phyloP scores from a whole-genome alignment of 2,329 filamentous ascomycete genomes.

The Huntiella abstrusa region DNA sequence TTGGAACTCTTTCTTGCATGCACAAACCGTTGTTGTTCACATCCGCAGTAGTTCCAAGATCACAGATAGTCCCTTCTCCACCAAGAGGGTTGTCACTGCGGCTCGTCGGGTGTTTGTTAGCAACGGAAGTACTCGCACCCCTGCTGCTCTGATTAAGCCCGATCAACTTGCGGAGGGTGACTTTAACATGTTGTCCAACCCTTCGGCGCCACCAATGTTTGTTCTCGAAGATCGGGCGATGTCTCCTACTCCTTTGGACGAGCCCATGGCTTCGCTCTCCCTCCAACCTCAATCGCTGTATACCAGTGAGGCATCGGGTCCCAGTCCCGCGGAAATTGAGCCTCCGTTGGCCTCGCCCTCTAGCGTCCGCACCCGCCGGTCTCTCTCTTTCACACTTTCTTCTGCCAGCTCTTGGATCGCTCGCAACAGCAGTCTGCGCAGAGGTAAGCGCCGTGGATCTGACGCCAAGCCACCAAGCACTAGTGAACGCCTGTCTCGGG shows the following conservation, averaged over 20 bases:
- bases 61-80: slow-evolving; percentile 2
- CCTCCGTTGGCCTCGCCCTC: not conserved
- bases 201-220: not conserved
- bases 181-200: slow-evolving; percentile 3
- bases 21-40: slow-evolving; percentile 18
- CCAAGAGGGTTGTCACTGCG: slow-evolving; percentile 3
- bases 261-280: not conserved
- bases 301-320: not conserved
- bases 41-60: slow-evolving; percentile 21
- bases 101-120: slow-evolving; percentile 5
- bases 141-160: slow-evolving; percentile 8
- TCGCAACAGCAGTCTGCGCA: slow-evolving; percentile 36
- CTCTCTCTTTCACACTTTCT: slow-evolving; percentile 40
- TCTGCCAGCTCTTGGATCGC: slow-evolving; percentile 38
- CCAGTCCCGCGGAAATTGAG: not conserved
- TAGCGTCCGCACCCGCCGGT: slow-evolving; percentile 19
- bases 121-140: slow-evolving; percentile 3
- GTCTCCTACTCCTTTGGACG: not conserved
- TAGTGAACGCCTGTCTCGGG: slow-evolving; percentile 3
- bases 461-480: slow-evolving; percentile 13
- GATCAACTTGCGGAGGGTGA: slow-evolving; percentile 7
- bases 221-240: slow-evolving; percentile 2
- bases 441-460: slow-evolving; percentile 25
- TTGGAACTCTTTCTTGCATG: slow-evolving; percentile 42
- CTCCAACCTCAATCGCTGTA: not conserved